Percentiles rank a stretch among this genome's conserved stretches.
Evolutionary conservation across 2,329 filamentous ascomycete species (phyloP).

Genomic region (Cordyceps farinosa): DNA sequence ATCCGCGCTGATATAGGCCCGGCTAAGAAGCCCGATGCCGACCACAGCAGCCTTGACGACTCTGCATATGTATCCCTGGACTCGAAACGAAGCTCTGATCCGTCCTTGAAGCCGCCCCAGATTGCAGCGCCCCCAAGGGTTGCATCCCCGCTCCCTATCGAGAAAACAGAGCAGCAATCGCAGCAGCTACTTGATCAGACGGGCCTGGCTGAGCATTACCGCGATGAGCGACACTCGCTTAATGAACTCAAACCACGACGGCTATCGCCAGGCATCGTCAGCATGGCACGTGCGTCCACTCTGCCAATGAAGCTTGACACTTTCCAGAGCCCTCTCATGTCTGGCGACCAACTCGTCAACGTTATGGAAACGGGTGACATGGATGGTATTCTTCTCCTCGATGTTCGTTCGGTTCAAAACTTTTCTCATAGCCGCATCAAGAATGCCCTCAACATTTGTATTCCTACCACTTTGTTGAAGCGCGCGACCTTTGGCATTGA

Average conservation of each 20-base stretch:
- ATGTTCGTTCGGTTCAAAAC: slow-evolving; percentile 82
- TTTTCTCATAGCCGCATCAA: slow-evolving; percentile 71
- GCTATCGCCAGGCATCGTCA: slow-evolving; percentile 28
- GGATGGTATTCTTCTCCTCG: slow-evolving; percentile 64
- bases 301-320: slow-evolving; percentile 48
- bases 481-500: slow-evolving; percentile 84
- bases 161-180: slow-evolving; percentile 21
- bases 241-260: slow-evolving; percentile 43
- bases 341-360: slow-evolving; percentile 51
- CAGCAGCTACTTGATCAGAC: slow-evolving; percentile 15
- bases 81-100: slow-evolving; percentile 51
- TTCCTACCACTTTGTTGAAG: slow-evolving; percentile 90
- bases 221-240: slow-evolving; percentile 53
- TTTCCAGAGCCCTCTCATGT: slow-evolving; percentile 49
- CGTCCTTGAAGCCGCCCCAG: slow-evolving; percentile 41
- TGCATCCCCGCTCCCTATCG: slow-evolving; percentile 35
- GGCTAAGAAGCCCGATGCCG: slow-evolving; percentile 25
- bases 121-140: slow-evolving; percentile 42
- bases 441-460: slow-evolving; percentile 87
- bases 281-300: slow-evolving; percentile 43
- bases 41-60: slow-evolving; percentile 45
- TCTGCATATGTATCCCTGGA: slow-evolving; percentile 54
- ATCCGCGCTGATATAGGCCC: slow-evolving; percentile 10
- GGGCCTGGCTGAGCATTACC: slow-evolving; percentile 42
- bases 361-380: slow-evolving; percentile 45